A percentile compares a stretch with the other conserved stretches of the same genome.
These are phyloP conservation scores for Akebia trifoliata DNA, from an alignment of 164 flowering plant species.

Conservation along the genomic window DNA sequence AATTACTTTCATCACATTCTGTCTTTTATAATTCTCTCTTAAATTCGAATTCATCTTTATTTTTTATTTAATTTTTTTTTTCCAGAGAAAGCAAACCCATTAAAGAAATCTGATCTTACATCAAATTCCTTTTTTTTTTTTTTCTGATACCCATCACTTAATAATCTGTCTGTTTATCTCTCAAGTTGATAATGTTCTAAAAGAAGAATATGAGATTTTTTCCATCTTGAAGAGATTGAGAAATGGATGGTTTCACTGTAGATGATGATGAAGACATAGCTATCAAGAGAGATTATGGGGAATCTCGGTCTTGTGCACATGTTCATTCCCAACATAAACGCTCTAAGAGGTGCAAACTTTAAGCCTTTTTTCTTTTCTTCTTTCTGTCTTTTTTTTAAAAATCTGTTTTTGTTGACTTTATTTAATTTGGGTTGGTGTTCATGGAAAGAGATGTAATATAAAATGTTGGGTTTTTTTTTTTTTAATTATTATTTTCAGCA, in stretches of 20 bases:
- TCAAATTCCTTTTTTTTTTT: not conserved
- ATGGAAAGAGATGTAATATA: not conserved
- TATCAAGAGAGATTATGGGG: conserved; percentile 20
- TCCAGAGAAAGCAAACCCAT: conserved; percentile 4
- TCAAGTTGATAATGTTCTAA: not conserved
- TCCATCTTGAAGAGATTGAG: conserved; percentile 1
- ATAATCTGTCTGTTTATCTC: not conserved
- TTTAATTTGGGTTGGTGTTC: not conserved
- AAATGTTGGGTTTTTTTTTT: not conserved
- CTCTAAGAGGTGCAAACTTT: conserved; percentile 48
- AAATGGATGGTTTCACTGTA: conserved; percentile 32
- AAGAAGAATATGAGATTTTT: conserved; percentile 4
- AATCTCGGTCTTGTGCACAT: conserved; percentile 15
- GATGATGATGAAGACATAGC: conserved; percentile 19
- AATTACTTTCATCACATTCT: conserved; percentile 4
- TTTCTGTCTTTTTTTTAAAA: not conserved
- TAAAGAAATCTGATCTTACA: conserved; percentile 4
- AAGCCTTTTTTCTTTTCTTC: not conserved
- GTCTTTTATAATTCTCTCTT: not conserved
- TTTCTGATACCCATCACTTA: conserved; percentile 4
- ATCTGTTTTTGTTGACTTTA: not conserved
- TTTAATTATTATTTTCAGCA: not conserved
- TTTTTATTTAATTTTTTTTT: not conserved
- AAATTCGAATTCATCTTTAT: conserved; percentile 1
- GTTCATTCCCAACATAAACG: conserved; percentile 49